Base-by-base conservation (phyloP, 2,329 filamentous ascomycete genomes). In the Cladosporium sp. region DNA sequence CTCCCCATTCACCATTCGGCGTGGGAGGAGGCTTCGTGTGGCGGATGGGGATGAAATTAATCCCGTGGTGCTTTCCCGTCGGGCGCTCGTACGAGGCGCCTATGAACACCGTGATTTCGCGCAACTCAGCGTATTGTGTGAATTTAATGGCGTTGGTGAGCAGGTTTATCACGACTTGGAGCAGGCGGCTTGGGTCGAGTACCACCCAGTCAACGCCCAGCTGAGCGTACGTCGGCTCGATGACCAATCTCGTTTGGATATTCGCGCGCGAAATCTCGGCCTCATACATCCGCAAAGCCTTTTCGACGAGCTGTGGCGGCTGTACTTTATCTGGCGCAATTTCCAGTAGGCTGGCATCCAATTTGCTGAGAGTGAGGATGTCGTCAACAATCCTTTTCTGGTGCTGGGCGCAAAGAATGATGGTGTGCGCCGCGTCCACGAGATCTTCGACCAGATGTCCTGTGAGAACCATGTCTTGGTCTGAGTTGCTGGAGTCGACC, bases 111-210 rank as follows among this genome's bases (percentile, higher is more conserved):
- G 64, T 66, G 44, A 76, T 70, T 7, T 58, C 58, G 1, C 69
- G 68, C 6, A 57, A 53, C 2, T 63, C 48, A 1, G 65, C 63
- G 15, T 64, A 58, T 39, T 71, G 68, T 1, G 72, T 73, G 56
- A 75, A 75, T 47, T 75, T 75, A 61, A 75, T 73, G 1, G 70
- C 68, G 43, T 74, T 74, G 5, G 72, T 74, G n/a, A 74, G 64
- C 4, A 75, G 61, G 38, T 68, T 68, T 51, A 69, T 68, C 32
- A 71, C 63, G 4, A 75, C 69, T 38, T 75, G 73, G 0, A 73
- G 67, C 8, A 75, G 58, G 18, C 72, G 64, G 29, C 66, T 70
- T 0, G 71, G 68, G 51, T 75, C 73, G 0, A 75, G 56, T 17
- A 69, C 62, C 3, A 74, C 60, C 52, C 69, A 64, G 17, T 71